Base-by-base conservation (phyloP, 2,329 filamentous ascomycete genomes). In the Aspergillus sp. region DNA sequence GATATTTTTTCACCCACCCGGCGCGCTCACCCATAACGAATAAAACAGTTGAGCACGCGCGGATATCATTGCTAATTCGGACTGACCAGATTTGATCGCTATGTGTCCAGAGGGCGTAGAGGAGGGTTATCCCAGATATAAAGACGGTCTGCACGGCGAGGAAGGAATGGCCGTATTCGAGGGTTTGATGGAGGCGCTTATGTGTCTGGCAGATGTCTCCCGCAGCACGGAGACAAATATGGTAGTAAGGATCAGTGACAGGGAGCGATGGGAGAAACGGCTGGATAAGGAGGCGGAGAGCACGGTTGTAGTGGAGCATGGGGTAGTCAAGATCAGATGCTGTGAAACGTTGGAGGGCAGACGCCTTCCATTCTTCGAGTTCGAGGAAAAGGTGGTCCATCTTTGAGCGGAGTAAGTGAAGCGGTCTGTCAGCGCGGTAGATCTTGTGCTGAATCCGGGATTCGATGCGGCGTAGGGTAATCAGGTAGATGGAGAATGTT, bases 401-500 rank as follows among this genome's bases (percentile, higher is more conserved):
- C 62, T 82, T 82, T 22, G 75, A 71, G n/a, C 73, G 73, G 4
- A 82, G 68, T 3, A 76, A 68, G 24, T 74, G 69, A 4, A 81
- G 68, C 2, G 78, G 73, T 36, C 75, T 73, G 59, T 83, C 80
- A 13, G 78, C 76, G 13, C 80, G 74, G 61, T 83, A 83, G 36
- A 83, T 77, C n/a, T 79, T 80, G 53, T 79, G 74, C 59, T 82
- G 79, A 30, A 82, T 81, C 17, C 75, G 75, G 2, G 80, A 80
- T 61, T 83, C 80, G 39, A 75, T 73, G 24, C 75, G 73, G 22
- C 80, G 78, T 18, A 82, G 71, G 48, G 76, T 74, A 51, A 80
- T 76, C 2, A 81, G 70, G 20, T 76, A 75, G 8, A 79, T 73
- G 6, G 74, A 73, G 8, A 79, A 74, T 6, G 78, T 77, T 24